A percentile compares a stretch with the other conserved stretches of the same genome.
Conservation (phyloP, 306 rosid genomes). For the Quercus rubra region DNA sequence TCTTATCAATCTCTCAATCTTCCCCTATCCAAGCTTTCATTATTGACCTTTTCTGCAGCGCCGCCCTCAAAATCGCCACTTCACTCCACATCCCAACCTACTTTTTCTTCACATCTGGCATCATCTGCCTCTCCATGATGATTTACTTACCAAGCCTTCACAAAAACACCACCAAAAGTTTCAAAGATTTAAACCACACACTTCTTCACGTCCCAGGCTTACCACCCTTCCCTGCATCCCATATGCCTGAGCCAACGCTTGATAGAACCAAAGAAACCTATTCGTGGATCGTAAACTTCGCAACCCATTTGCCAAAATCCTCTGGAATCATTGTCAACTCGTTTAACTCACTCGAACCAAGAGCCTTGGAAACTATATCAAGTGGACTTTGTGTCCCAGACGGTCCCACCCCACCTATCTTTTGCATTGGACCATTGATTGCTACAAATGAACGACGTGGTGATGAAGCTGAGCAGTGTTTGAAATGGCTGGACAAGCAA, state of each 20-base stretch:
- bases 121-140: neutral
- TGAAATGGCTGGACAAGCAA: conserved; percentile 52
- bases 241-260: conserved; percentile 23
- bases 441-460: neutral
- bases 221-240: neutral
- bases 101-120: conserved; percentile 30
- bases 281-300: neutral
- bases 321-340: conserved; percentile 34
- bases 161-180: conserved; percentile 7
- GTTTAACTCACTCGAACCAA: conserved; percentile 19
- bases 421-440: conserved; percentile 44
- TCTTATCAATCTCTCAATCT: conserved; percentile 6
- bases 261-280: conserved; percentile 21
- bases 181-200: conserved; percentile 9
- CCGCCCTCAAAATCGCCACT: conserved; percentile 2
- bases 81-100: conserved; percentile 33
- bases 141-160: conserved; percentile 14
- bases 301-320: conserved; percentile 15
- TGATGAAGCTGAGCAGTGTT: conserved; percentile 11
- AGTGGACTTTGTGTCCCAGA: conserved; percentile 34
- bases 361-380: conserved; percentile 24
- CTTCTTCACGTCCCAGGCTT: conserved; percentile 27
- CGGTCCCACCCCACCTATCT: conserved; percentile 16
- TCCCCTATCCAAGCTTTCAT: conserved; percentile 30
- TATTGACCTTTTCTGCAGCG: conserved; percentile 36